These are phyloP conservation scores for Kokia cookei DNA, from an alignment of 441 rosid species.

Conservation along the genomic window DNA sequence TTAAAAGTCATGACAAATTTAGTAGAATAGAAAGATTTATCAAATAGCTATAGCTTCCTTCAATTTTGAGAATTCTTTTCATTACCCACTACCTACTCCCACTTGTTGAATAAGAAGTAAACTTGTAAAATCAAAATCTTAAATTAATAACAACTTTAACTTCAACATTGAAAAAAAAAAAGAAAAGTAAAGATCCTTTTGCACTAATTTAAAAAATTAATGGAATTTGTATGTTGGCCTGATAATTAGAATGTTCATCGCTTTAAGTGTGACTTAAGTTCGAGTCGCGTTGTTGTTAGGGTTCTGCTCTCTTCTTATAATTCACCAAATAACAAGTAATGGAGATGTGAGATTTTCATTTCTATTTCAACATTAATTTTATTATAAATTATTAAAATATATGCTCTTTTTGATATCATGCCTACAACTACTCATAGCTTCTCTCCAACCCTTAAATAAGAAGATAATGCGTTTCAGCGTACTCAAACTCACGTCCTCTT, in stretches of 20 bases:
- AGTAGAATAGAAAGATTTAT: background rate
- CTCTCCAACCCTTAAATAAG: too few relatives aligned
- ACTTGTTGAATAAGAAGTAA: background rate
- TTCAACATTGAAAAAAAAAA: background rate
- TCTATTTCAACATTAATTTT: too few relatives aligned
- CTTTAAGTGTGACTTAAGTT: fast-evolving
- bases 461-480: too few relatives aligned
- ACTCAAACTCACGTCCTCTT: too few relatives aligned
- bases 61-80: background rate
- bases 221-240: too few relatives aligned
- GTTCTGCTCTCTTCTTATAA: too few relatives aligned
- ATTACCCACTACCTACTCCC: background rate
- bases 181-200: background rate
- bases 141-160: background rate
- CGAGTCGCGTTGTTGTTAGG: too few relatives aligned
- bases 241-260: too few relatives aligned
- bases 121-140: background rate
- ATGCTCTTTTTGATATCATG: background rate
- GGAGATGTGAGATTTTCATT: background rate
- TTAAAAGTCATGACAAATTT: too few relatives aligned
- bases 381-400: too few relatives aligned
- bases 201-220: background rate
- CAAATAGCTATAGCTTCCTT: background rate
- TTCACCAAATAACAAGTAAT: background rate
- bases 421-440: too few relatives aligned